phyloP scores from a whole-genome alignment of 495 filamentous ascomycete species.

The Trichoderma virens region DNA sequence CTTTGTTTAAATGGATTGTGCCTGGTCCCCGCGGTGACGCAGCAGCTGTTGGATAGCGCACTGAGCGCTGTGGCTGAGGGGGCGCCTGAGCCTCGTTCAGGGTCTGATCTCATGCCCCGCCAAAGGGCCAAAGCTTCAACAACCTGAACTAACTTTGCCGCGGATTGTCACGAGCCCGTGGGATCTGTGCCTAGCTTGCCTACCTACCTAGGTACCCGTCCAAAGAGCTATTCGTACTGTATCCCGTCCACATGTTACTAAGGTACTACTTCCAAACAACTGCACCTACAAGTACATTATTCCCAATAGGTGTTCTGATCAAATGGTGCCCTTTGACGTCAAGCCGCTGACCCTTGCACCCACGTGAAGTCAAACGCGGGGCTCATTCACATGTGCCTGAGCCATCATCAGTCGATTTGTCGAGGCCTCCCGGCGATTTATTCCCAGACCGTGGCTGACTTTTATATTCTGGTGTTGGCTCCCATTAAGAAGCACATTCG shows the following conservation, averaged over 20 bases:
- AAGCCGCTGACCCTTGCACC: not conserved
- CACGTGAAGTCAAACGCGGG: constrained; percentile 1
- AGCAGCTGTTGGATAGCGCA: not conserved
- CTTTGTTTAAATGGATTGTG: not conserved
- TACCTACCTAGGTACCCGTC: no score
- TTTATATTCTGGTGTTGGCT: no score
- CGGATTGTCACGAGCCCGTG: no score
- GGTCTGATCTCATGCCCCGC: not conserved
- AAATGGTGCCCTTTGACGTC: not conserved
- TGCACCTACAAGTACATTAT: no score
- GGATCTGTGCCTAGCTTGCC: no score
- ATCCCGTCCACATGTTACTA: no score
- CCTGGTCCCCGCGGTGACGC: constrained; percentile 7
- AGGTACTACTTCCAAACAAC: no score
- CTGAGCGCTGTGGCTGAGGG: not conserved
- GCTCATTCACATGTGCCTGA: not conserved
- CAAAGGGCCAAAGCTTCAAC: no score
- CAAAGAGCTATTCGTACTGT: no score
- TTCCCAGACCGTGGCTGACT: not conserved
- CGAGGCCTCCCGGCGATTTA: not conserved
- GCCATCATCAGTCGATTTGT: not conserved
- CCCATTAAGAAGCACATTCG: no score
- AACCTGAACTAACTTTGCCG: no score
- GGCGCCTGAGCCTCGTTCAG: not conserved
- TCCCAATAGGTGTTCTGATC: no score